Conservation (phyloP, 306 rosid genomes). For the Amphicarpaea edgeworthii region DNA sequence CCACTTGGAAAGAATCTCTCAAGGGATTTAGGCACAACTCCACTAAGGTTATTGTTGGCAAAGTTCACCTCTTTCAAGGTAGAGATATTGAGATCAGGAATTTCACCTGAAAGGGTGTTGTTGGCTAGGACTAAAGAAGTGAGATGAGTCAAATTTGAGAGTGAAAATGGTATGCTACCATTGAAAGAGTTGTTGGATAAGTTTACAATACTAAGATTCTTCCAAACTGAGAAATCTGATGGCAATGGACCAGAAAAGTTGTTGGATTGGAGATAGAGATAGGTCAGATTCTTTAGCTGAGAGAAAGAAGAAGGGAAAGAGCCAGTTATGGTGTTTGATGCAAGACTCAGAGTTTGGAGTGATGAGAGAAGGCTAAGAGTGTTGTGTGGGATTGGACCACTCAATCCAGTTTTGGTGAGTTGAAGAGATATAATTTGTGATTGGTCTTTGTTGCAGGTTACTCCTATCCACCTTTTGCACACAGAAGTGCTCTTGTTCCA, state of each 20-base stretch:
- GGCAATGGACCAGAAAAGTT: slow-evolving; percentile 81
- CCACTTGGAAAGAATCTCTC: slow-evolving; percentile 68
- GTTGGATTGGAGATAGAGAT: slow-evolving; percentile 69
- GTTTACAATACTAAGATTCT: slow-evolving; percentile 60
- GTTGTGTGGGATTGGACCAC: slow-evolving; percentile 73
- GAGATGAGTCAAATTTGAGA: slow-evolving; percentile 72
- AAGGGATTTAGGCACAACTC: slow-evolving; percentile 70
- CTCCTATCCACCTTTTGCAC: slow-evolving; percentile 80
- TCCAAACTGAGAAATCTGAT: slow-evolving; percentile 73
- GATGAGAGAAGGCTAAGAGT: slow-evolving; percentile 69
- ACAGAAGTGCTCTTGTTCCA: slow-evolving; percentile 66
- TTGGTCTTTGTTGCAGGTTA: slow-evolving; percentile 62
- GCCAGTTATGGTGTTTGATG: slow-evolving; percentile 67
- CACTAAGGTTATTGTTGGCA: slow-evolving; percentile 74
- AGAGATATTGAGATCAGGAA: slow-evolving; percentile 69
- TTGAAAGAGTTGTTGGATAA: slow-evolving; percentile 75
- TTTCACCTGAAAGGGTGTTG: slow-evolving; percentile 76
- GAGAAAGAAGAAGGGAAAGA: slow-evolving; percentile 72
- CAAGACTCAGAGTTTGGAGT: slow-evolving; percentile 67
- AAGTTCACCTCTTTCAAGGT: slow-evolving; percentile 66
- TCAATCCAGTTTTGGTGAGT: slow-evolving; percentile 66
- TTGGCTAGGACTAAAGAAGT: slow-evolving; percentile 65
- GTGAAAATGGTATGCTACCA: slow-evolving; percentile 77
- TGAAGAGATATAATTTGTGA: slow-evolving; percentile 65
- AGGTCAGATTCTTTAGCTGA: slow-evolving; percentile 58